These are phyloP conservation scores for Suillus brevipes DNA, from an alignment of 768 basidiomycete species.

Conservation along the genomic window DNA sequence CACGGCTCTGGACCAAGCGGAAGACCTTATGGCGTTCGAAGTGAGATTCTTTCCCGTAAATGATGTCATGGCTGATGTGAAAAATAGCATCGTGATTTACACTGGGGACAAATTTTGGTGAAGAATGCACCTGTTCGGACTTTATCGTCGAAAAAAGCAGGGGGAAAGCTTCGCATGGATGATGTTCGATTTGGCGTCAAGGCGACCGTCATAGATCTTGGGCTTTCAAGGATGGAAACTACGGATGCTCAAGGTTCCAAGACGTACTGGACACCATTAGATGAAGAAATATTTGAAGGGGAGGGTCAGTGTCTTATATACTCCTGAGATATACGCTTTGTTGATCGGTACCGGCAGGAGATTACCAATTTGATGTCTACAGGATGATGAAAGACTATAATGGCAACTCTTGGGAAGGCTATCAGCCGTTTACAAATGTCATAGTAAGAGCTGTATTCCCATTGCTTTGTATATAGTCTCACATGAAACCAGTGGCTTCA, in stretches of 20 bases:
- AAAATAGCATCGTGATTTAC: constrained; percentile 93
- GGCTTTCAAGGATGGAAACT: constrained; percentile 82
- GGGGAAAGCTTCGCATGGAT: constrained; percentile 56
- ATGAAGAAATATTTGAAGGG: constrained; percentile 89
- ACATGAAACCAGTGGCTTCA: constrained; percentile 76
- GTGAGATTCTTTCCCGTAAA: constrained; percentile 42
- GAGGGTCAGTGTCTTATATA: constrained; percentile 54
- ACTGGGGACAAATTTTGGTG: constrained; percentile 95
- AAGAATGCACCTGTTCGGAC: constrained; percentile 46
- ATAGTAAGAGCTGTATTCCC: constrained; percentile 56
- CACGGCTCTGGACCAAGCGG: constrained; percentile 74
- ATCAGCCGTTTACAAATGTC: constrained; percentile 83
- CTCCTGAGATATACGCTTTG: neutral
- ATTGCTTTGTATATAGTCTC: constrained; percentile 13
- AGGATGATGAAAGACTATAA: constrained; percentile 76
- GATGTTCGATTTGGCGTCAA: constrained; percentile 63
- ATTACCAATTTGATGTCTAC: constrained; percentile 95
- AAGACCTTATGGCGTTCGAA: constrained; percentile 83
- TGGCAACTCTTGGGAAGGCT: constrained; percentile 68
- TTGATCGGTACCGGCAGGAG: constrained; percentile 48
- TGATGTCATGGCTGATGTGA: constrained; percentile 8
- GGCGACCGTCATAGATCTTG: constrained; percentile 92
- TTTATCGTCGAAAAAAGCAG: constrained; percentile 36
- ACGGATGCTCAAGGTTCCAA: constrained; percentile 46
- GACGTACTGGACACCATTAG: constrained; percentile 77